A percentile compares a stretch with the other conserved stretches of the same genome.
Conservation (phyloP, 2,329 filamentous ascomycete species). For the Penicillium sumatraense region DNA sequence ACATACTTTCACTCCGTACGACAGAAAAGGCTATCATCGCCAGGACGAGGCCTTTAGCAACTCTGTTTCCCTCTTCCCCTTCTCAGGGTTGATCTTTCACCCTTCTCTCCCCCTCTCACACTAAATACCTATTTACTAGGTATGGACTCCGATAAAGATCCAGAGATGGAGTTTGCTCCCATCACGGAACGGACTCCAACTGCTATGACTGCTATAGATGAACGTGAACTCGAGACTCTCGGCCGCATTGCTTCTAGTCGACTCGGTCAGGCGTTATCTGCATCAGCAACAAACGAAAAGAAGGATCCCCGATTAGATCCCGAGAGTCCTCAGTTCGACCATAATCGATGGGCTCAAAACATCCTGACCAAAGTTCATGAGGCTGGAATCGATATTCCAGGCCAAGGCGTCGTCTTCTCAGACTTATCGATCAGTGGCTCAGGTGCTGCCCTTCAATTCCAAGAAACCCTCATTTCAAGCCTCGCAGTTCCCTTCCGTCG, state of each 20-base stretch:
- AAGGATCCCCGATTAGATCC: slow-evolving; percentile 30
- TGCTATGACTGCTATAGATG: slow-evolving; percentile 17
- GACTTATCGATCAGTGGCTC: slow-evolving; percentile 30
- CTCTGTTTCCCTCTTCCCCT: not conserved
- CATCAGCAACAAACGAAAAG: slow-evolving; percentile 9
- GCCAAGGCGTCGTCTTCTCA: slow-evolving; percentile 31
- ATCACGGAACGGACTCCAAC: slow-evolving; percentile 18
- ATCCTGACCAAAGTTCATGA: slow-evolving; percentile 25
- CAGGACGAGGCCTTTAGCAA: too few relatives aligned
- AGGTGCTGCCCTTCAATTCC: slow-evolving; percentile 28
- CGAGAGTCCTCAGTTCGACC: slow-evolving; percentile 27
- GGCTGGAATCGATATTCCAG: slow-evolving; percentile 25
- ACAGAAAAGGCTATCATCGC: too few relatives aligned
- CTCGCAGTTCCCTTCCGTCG: slow-evolving; percentile 40
- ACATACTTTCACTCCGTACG: too few relatives aligned
- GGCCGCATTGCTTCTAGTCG: slow-evolving; percentile 30
- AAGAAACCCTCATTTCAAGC: slow-evolving; percentile 29
- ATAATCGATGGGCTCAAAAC: slow-evolving; percentile 30
- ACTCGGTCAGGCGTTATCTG: slow-evolving; percentile 25
- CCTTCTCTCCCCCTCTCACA: too few relatives aligned
- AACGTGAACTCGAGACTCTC: slow-evolving; percentile 20
- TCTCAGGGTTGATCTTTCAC: not conserved
- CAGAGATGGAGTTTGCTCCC: slow-evolving; percentile 20
- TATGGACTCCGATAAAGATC: slow-evolving; percentile 18
- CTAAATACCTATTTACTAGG: not conserved